These are phyloP conservation scores for Xylariaceae sp. DNA, from an alignment of 2,329 filamentous ascomycete genomes.

Conservation along the genomic window DNA sequence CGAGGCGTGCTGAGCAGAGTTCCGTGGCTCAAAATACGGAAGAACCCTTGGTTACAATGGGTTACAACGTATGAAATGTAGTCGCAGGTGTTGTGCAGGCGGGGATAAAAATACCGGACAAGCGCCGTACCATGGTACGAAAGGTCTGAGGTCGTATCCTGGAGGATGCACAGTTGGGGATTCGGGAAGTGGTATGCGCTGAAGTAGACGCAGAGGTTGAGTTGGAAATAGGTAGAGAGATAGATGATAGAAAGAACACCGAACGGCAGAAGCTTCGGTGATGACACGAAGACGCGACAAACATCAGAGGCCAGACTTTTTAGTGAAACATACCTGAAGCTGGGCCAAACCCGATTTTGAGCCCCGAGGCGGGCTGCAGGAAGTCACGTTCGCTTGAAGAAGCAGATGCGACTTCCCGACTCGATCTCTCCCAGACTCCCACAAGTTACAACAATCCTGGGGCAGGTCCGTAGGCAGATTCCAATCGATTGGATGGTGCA, in stretches of 20 bases:
- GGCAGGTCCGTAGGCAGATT: no score
- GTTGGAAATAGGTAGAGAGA: not conserved
- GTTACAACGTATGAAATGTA: not conserved
- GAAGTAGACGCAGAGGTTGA: not conserved
- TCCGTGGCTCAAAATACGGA: not conserved
- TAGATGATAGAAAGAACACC: conserved; percentile 5
- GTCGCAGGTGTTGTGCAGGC: conserved; percentile 1
- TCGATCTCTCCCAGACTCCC: conserved; percentile 1
- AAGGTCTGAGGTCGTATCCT: not conserved
- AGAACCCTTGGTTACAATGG: not conserved
- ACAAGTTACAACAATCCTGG: not conserved
- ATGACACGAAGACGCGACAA: conserved; percentile 13
- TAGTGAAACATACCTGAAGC: conserved; percentile 32
- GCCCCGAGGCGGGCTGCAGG: conserved; percentile 24
- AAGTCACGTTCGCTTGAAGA: conserved; percentile 23
- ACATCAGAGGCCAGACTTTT: conserved; percentile 16
- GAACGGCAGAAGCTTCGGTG: conserved; percentile 6
- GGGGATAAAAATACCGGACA: not conserved
- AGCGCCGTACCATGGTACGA: not conserved
- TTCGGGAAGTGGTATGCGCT: no score
- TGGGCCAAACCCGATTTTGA: conserved; percentile 22
- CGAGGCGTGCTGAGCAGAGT: not conserved
- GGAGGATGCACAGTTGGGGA: not conserved
- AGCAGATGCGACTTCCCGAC: conserved; percentile 24
- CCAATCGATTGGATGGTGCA: not conserved